Percentiles rank a stretch among this genome's conserved stretches.
Conservation (phyloP, 805 yeast genomes). For the Vanderwaltozyma yarrowii region DNA sequence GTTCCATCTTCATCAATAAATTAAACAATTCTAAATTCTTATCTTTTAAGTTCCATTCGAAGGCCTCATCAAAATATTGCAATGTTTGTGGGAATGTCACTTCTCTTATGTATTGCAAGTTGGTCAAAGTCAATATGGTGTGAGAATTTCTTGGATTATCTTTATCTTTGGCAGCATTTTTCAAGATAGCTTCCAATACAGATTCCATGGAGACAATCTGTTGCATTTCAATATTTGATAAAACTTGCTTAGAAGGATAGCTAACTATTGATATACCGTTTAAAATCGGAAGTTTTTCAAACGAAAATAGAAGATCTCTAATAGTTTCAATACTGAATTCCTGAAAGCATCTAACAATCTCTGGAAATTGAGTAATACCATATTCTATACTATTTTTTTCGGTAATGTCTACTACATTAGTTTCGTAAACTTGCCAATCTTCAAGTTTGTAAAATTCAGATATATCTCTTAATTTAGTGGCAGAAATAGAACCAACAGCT, state of each 20-base stretch:
- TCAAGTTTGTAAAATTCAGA: constrained; percentile 31
- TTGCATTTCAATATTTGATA: constrained; percentile 33
- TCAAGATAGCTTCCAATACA: constrained; percentile 34
- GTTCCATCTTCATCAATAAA: constrained; percentile 39
- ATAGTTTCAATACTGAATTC: constrained; percentile 26
- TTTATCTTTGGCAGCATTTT: constrained; percentile 33
- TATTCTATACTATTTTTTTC: constrained; percentile 11
- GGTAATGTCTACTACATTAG: constrained; percentile 8
- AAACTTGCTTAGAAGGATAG: constrained; percentile 29
- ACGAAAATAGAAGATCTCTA: constrained; percentile 27
- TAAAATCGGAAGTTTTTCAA: constrained; percentile 27
- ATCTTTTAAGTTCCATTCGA: constrained; percentile 36
- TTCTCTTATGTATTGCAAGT: constrained; percentile 39
- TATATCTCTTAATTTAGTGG: constrained; percentile 43
- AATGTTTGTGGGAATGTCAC: constrained; percentile 40
- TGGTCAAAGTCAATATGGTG: constrained; percentile 43
- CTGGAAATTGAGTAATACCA: constrained; percentile 32
- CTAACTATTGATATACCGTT: constrained; percentile 29
- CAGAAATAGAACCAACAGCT: constrained; percentile 38
- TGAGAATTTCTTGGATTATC: constrained; percentile 34
- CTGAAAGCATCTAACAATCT: constrained; percentile 27
- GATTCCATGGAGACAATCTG: constrained; percentile 37
- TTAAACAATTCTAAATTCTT: constrained; percentile 36
- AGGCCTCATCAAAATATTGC: constrained; percentile 39
- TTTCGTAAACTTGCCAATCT: constrained; percentile 30